Evolutionary conservation across 192 early-diverging fungal genomes (phyloP), one percentile per base, ranked within the genome.

Genomic region (Linderina pennispora): DNA sequence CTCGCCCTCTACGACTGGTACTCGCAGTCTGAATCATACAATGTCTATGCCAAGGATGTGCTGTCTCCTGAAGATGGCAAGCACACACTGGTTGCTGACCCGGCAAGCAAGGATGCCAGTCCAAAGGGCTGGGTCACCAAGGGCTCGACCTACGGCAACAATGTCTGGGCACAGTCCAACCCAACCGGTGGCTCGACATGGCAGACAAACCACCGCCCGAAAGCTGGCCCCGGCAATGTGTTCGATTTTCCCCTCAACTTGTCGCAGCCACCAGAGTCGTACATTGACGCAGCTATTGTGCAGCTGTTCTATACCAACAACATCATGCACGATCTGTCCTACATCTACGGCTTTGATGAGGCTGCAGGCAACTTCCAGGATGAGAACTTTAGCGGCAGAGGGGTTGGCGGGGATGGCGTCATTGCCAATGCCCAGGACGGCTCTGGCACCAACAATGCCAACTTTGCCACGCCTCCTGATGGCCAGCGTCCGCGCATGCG

Each of bases 221-320:
- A 74, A 28, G 88, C 82, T 6, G 36, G 1, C 38, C 48, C n/a
- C 0, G 50, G 55, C 16, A 51, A 83, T 0, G 53, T 57, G 21
- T 97, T 97, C 78, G 87, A 92, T 61, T 91, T 81, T 53, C 68
- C 84, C 23, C 60, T 84, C 14, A 74, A 89, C 55, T 62, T 87
- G 56, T 51, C 59, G 4, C 61, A 62, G 21, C 58, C 84, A 16
- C 90, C 94, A 0, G 57, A 53, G 9, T 67, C 63, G 8, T 97
- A 97, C 48, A 51, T 83, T 18, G 85, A 92, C 40, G 84, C 82
- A 11, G 76, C 90, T 4, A 70, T 93, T 20, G 80, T 84, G 40
- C 93, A 97, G 64, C 54, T 93, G 34, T 97, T 97, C 52, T 97
- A 93, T 60, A 89, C 85, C 77, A 88, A 89, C 56, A 97, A 97